These are phyloP conservation scores for Psilocybe subaeruginosa DNA, from an alignment of 768 basidiomycete genomes.

Conservation along the genomic window DNA sequence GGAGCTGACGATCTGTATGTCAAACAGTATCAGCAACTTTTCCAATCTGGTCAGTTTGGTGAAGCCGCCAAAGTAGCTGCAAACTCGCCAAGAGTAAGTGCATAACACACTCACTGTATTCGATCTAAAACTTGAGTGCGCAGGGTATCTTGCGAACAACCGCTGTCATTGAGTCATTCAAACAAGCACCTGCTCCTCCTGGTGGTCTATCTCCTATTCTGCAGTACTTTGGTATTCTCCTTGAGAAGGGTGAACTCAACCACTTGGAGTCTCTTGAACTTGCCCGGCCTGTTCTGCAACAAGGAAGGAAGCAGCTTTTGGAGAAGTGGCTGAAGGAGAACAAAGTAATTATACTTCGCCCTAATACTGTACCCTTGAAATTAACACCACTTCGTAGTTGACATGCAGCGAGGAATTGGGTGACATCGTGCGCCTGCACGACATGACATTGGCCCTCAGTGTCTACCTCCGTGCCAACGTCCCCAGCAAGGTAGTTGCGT, in stretches of 20 bases:
- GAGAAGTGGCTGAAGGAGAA: slow-evolving; percentile 99
- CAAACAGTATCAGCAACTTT: slow-evolving; percentile 91
- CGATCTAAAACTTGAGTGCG: slow-evolving; percentile 5
- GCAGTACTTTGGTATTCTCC: slow-evolving; percentile 97
- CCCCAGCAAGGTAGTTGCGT: slow-evolving; percentile 98
- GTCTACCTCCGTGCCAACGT: slow-evolving; percentile 98
- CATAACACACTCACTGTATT: neutral
- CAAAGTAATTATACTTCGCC: slow-evolving; percentile 60
- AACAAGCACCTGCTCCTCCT: slow-evolving; percentile 87
- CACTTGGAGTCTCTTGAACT: slow-evolving; percentile 95
- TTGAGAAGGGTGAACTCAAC: slow-evolving; percentile 98
- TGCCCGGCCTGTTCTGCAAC: slow-evolving; percentile 92
- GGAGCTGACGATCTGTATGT: slow-evolving; percentile 97
- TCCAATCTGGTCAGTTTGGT: slow-evolving; percentile 84
- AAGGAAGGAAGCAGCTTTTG: slow-evolving; percentile 93
- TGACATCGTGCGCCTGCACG: slow-evolving; percentile 91
- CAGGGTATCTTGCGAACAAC: slow-evolving; percentile 94
- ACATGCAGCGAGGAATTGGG: slow-evolving; percentile 99
- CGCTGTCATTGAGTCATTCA: slow-evolving; percentile 97
- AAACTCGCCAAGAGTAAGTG: slow-evolving; percentile 85
- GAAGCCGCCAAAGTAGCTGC: slow-evolving; percentile 99
- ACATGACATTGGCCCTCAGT: slow-evolving; percentile 96
- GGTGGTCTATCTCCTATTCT: slow-evolving; percentile 94
- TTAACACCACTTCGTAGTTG: slow-evolving; percentile 51
- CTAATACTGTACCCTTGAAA: neutral